Conservation (phyloP, 2,329 filamentous ascomycete species). For the Paecilomyces niveus region DNA sequence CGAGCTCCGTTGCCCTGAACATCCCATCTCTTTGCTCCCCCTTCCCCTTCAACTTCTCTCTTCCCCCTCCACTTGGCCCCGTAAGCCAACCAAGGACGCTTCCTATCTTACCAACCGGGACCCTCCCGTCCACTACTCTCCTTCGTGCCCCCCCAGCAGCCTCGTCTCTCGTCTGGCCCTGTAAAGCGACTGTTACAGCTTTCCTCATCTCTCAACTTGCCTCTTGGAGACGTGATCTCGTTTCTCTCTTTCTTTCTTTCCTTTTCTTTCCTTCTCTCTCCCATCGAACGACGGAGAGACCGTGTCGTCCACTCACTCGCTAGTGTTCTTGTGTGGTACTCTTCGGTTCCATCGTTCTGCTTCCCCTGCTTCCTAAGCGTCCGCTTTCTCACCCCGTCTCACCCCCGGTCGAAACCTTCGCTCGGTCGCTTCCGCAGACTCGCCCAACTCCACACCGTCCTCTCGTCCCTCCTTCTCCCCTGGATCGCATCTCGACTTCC, state of each 20-base stretch:
- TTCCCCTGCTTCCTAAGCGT: slow-evolving; percentile 9
- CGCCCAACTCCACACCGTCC: slow-evolving; percentile 16
- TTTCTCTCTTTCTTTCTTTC: not conserved
- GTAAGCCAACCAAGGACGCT: not conserved
- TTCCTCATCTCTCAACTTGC: not conserved
- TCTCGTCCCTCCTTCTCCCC: slow-evolving; percentile 9
- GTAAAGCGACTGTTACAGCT: not conserved
- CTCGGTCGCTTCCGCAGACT: slow-evolving; percentile 20
- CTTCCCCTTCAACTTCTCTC: not conserved
- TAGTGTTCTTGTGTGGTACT: not conserved
- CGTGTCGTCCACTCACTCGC: not conserved
- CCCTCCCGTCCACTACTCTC: not conserved
- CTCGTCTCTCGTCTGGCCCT: not conserved
- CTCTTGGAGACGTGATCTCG: not conserved
- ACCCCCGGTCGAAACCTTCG: slow-evolving; percentile 4
- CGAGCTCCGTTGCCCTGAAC: not conserved
- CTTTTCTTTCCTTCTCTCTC: too few species aligned
- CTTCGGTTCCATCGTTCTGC: not conserved
- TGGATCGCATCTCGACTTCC: slow-evolving; percentile 10
- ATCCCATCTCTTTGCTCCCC: not conserved
- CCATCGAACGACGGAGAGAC: too few species aligned
- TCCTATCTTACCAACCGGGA: not conserved
- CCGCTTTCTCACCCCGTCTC: slow-evolving; percentile 12
- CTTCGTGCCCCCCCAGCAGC: not conserved
- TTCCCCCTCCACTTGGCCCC: not conserved